Conservation (phyloP, 2,329 filamentous ascomycete species). For the Beauveria rudraprayagi region DNA sequence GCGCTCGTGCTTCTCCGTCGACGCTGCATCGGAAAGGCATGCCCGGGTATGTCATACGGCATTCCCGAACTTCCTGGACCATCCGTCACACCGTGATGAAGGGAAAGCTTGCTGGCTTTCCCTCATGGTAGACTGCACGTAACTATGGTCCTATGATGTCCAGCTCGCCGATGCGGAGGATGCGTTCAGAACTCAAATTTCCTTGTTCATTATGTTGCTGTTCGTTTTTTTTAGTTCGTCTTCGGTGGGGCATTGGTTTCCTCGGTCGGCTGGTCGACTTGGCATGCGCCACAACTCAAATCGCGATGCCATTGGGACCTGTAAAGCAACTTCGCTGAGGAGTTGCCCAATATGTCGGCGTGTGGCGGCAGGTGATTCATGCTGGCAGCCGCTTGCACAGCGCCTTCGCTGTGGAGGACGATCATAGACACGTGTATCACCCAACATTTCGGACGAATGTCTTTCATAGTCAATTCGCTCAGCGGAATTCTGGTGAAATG, state of each 20-base stretch:
- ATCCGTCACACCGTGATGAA: constrained; percentile 1
- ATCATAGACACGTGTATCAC: neutral
- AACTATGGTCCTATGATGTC: neutral
- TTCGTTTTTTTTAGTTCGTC: constrained; percentile 19
- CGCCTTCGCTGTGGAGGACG: neutral
- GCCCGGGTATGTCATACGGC: constrained; percentile 1
- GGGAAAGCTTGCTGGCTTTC: neutral
- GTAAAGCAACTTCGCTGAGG: neutral
- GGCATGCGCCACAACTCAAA: neutral
- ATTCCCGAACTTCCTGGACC: constrained; percentile 7
- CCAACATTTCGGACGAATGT: neutral
- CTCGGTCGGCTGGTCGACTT: constrained; percentile 11
- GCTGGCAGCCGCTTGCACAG: neutral
- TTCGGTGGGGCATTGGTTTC: constrained; percentile 15
- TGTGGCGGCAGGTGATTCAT: no score
- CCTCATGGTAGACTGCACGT: constrained; percentile 3
- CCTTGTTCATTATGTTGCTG: constrained; percentile 19
- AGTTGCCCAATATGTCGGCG: neutral
- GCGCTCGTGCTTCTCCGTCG: neutral
- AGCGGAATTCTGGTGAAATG: neutral
- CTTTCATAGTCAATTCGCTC: neutral
- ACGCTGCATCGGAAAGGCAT: constrained; percentile 11
- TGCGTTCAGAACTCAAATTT: constrained; percentile 4
- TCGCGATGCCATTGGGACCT: neutral
- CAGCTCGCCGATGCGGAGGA: constrained; percentile 6